A percentile compares a stretch with the other conserved stretches of the same genome.
Evolutionary conservation across 768 basidiomycete genomes (phyloP).

Genomic region (Russula abietina): DNA sequence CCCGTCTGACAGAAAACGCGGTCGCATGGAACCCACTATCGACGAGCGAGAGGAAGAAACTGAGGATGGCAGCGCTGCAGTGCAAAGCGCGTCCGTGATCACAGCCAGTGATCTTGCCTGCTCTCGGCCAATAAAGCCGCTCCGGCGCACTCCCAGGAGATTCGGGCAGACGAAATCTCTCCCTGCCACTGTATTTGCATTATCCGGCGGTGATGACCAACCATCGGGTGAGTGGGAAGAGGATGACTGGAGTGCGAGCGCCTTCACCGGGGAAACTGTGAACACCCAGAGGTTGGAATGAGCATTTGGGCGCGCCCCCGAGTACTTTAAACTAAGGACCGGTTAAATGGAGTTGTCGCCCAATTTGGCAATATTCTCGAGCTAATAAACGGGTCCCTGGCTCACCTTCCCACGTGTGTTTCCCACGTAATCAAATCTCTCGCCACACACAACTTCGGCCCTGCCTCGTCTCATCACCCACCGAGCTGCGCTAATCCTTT

Average conservation of each 20-base stretch:
- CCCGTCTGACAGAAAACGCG: slow-evolving; percentile 37
- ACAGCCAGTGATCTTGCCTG: slow-evolving; percentile 24
- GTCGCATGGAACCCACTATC: slow-evolving; percentile 23
- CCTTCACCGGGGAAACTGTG: slow-evolving; percentile 12
- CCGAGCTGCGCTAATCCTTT: slow-evolving; percentile 17
- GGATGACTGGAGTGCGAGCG: slow-evolving; percentile 24
- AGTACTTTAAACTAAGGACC: background rate
- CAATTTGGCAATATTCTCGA: slow-evolving; percentile 2
- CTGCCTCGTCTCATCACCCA: slow-evolving; percentile 8
- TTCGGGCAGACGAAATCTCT: slow-evolving; percentile 23
- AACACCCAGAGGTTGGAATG: slow-evolving; percentile 3
- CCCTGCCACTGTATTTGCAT: slow-evolving; percentile 17
- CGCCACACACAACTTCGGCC: slow-evolving; percentile 14
- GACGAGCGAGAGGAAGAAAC: slow-evolving; percentile 15
- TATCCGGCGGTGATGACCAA: background rate
- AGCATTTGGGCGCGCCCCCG: no score
- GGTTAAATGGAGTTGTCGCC: background rate
- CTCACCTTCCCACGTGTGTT: slow-evolving; percentile 6
- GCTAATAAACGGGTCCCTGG: slow-evolving; percentile 7
- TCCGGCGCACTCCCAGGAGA: slow-evolving; percentile 30
- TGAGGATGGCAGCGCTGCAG: slow-evolving; percentile 15
- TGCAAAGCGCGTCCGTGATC: slow-evolving; percentile 13
- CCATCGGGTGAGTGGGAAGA: slow-evolving; percentile 10
- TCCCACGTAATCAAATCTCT: slow-evolving; percentile 18
- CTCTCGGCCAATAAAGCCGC: slow-evolving; percentile 34